phyloP scores from a whole-genome alignment of 768 basidiomycete genomes.

The Hirschioporus abietinus region DNA sequence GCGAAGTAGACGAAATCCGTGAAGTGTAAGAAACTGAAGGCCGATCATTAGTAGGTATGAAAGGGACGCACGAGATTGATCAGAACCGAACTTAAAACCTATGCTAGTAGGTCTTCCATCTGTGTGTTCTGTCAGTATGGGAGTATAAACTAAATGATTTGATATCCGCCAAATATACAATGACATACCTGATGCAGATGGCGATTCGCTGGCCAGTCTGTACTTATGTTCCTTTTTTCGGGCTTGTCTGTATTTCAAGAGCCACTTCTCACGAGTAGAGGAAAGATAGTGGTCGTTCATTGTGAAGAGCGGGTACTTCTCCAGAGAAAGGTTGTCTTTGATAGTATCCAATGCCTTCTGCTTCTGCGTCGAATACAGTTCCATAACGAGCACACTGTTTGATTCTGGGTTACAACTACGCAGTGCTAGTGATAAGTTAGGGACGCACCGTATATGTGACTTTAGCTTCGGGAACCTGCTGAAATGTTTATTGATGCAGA shows the following conservation, averaged over 20 bases:
- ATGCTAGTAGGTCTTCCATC: not conserved
- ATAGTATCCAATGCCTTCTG: constrained; percentile 22
- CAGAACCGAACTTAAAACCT: not conserved
- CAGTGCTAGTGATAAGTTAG: not conserved
- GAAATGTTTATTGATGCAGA: constrained; percentile 31
- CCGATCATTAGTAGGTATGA: not conserved
- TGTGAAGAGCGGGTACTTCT: constrained; percentile 35
- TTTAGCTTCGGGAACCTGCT: constrained; percentile 33
- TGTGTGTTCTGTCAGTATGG: not conserved
- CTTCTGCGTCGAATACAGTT: constrained; percentile 23
- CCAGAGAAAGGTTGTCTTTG: constrained; percentile 31
- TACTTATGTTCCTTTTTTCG: not conserved
- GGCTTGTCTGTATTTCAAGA: constrained; percentile 14
- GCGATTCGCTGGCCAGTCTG: not conserved
- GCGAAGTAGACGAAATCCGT: not conserved
- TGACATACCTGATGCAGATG: not conserved
- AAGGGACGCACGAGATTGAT: not conserved
- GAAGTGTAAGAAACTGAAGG: not conserved
- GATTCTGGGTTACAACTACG: not conserved
- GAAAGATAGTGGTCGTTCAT: constrained; percentile 23
- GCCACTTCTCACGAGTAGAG: constrained; percentile 17
- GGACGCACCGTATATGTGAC: constrained; percentile 29
- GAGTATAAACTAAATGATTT: not conserved
- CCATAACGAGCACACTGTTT: constrained; percentile 22
- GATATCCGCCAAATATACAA: too few relatives aligned